These are phyloP conservation scores for Irpex sp. DNA, from an alignment of 1,284 basidiomycete species.

Conservation along the genomic window DNA sequence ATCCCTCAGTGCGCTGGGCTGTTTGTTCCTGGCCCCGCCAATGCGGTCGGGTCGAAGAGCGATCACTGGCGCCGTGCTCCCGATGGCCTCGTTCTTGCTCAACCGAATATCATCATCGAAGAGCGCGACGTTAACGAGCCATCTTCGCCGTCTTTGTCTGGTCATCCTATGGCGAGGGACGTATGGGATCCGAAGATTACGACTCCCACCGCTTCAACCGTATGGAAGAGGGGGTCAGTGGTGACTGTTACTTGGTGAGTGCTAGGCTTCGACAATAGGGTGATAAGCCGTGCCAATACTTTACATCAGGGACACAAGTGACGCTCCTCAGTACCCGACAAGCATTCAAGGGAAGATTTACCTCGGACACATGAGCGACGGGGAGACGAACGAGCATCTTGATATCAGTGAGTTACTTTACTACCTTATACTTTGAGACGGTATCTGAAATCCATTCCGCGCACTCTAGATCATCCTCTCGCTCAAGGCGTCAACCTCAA, in stretches of 20 bases:
- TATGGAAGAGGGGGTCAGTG: conserved; percentile 10
- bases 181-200: conserved; percentile 17
- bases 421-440: neutral
- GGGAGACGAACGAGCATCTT: conserved; percentile 12
- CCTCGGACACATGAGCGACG: conserved; percentile 12
- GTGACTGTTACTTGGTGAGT: conserved; percentile 15
- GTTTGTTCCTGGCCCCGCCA: neutral
- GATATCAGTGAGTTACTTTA: conserved; percentile 7
- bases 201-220: conserved; percentile 7
- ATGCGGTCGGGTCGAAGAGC: neutral
- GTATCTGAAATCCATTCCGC: neutral
- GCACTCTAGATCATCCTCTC: conserved; percentile 22
- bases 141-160: neutral
- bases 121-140: neutral
- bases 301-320: conserved; percentile 13
- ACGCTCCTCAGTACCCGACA: conserved; percentile 11
- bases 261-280: neutral
- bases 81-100: neutral
- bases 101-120: neutral
- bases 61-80: neutral
- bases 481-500: conserved; percentile 21
- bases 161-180: conserved; percentile 1
- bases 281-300: neutral
- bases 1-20: neutral
- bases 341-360: conserved; percentile 12